These are phyloP conservation scores for Coemansia sp. DNA, from an alignment of 192 early-diverging fungal species.

Conservation along the genomic window DNA sequence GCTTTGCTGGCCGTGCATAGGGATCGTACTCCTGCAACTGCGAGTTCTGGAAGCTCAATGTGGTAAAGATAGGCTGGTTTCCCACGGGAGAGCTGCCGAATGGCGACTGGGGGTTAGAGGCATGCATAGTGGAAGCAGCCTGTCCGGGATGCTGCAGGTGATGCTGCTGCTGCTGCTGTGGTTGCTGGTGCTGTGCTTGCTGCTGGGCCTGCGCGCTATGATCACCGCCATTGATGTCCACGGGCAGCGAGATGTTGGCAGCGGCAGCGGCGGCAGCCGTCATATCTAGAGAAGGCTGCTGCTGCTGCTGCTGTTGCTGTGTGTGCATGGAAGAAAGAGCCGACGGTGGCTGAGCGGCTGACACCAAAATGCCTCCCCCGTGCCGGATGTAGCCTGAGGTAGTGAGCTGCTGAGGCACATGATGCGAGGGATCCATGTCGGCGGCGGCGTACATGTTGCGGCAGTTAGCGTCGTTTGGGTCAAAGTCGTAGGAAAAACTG, in stretches of 20 bases:
- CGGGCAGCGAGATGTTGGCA: slow-evolving; percentile 33
- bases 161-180: slow-evolving; percentile 10
- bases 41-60: slow-evolving; percentile 42
- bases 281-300: slow-evolving; percentile 26
- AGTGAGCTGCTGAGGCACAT: slow-evolving; percentile 34
- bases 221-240: slow-evolving; percentile 32
- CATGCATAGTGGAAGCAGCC: slow-evolving; percentile 20
- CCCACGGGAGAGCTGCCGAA: slow-evolving; percentile 41
- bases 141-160: slow-evolving; percentile 6
- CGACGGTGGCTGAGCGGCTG: slow-evolving; percentile 16
- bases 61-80: slow-evolving; percentile 43
- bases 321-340: slow-evolving; percentile 17
- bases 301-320: slow-evolving; percentile 19
- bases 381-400: slow-evolving; percentile 43
- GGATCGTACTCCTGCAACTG: slow-evolving; percentile 52
- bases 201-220: slow-evolving; percentile 21
- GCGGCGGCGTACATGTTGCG: slow-evolving; percentile 33
- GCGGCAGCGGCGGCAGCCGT: slow-evolving; percentile 20
- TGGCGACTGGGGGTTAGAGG: slow-evolving; percentile 26
- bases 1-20: slow-evolving; percentile 41
- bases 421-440: slow-evolving; percentile 37
- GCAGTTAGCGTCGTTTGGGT: slow-evolving; percentile 41
- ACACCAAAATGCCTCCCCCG: slow-evolving; percentile 30
- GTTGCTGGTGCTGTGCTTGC: slow-evolving; percentile 18
- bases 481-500: slow-evolving; percentile 48